phyloP scores from a whole-genome alignment of 1,284 basidiomycete species.

The Ustilago cynodontis region DNA sequence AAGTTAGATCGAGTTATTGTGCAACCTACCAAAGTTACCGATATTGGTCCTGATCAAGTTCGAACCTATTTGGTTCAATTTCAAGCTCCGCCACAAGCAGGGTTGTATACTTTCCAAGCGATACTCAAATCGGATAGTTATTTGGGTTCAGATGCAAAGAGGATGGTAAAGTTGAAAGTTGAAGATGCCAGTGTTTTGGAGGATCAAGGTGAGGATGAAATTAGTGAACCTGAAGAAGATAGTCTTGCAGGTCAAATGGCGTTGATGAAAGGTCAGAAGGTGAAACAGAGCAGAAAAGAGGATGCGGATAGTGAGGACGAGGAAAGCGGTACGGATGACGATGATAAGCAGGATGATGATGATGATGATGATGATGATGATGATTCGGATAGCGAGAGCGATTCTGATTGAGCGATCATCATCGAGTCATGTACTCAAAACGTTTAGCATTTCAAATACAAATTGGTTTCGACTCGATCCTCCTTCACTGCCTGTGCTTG shows the following conservation, averaged over 20 bases:
- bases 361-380: conserved; percentile 31
- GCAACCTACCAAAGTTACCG: conserved; percentile 82
- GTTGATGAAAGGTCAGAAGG: conserved; percentile 88
- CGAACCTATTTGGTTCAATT: conserved; percentile 91
- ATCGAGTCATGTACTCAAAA: too few species aligned
- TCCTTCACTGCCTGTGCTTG: too few species aligned
- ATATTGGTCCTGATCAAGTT: conserved; percentile 76
- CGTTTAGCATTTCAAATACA: background rate
- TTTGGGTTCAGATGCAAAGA: conserved; percentile 79
- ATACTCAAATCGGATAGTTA: conserved; percentile 88
- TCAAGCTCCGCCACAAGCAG: conserved; percentile 88
- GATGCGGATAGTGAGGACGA: conserved; percentile 73
- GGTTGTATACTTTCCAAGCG: conserved; percentile 89
- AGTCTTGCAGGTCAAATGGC: conserved; percentile 97
- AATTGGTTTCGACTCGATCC: too few species aligned
- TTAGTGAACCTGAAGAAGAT: conserved; percentile 68
- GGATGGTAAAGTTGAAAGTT: conserved; percentile 71
- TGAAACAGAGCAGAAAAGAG: conserved; percentile 75
- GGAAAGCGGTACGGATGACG: conserved; percentile 68
- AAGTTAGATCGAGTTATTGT: conserved; percentile 91
- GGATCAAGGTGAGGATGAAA: conserved; percentile 58
- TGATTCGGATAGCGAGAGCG: conserved; percentile 38
- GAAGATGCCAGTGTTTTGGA: conserved; percentile 78
- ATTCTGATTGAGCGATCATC: conserved; percentile 28
- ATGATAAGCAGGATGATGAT: conserved; percentile 25